Evolutionary conservation across 2,329 filamentous ascomycete species (phyloP).

Genomic region (Epichloe baconii): DNA sequence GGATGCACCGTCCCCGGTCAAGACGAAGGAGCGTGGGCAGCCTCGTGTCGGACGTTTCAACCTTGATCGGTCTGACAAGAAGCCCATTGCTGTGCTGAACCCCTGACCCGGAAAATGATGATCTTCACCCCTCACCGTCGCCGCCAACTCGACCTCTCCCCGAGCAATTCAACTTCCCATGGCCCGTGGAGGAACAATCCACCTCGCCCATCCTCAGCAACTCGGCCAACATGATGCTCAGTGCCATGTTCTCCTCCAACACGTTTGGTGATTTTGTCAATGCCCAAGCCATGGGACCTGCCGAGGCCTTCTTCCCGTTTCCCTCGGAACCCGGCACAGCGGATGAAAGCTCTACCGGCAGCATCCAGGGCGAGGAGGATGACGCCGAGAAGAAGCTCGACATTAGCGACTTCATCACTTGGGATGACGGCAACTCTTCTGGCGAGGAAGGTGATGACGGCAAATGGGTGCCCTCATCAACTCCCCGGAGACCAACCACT

Average conservation of each 20-base stretch:
- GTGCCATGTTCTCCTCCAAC: slow-evolving; percentile 49
- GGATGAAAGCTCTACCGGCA: slow-evolving; percentile 32
- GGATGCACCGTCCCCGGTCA: slow-evolving; percentile 33
- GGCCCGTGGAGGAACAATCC: slow-evolving; percentile 27
- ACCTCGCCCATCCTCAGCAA: slow-evolving; percentile 48
- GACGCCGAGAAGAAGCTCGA: slow-evolving; percentile 52
- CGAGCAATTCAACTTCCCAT: slow-evolving; percentile 39
- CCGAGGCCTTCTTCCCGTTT: slow-evolving; percentile 64
- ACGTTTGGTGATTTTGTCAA: slow-evolving; percentile 44
- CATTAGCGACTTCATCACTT: slow-evolving; percentile 61
- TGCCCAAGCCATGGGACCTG: slow-evolving; percentile 56
- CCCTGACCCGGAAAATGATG: slow-evolving; percentile 46
- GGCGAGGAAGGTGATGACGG: slow-evolving; percentile 44
- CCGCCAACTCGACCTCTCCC: slow-evolving; percentile 39
- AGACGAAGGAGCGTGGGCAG: slow-evolving; percentile 31
- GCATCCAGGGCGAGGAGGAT: slow-evolving; percentile 39
- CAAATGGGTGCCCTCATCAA: slow-evolving; percentile 37
- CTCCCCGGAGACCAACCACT: slow-evolving; percentile 36
- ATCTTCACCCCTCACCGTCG: slow-evolving; percentile 44
- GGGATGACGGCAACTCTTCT: slow-evolving; percentile 44
- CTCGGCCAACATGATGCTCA: slow-evolving; percentile 66
- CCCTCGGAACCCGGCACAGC: slow-evolving; percentile 44
- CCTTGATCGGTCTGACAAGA: slow-evolving; percentile 38
- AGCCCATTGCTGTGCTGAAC: slow-evolving; percentile 46
- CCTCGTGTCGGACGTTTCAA: slow-evolving; percentile 43